Evolutionary conservation across 306 rosid species (phyloP), one percentile per base, ranked within the genome.

Genomic region (Dicorynia guianensis): DNA sequence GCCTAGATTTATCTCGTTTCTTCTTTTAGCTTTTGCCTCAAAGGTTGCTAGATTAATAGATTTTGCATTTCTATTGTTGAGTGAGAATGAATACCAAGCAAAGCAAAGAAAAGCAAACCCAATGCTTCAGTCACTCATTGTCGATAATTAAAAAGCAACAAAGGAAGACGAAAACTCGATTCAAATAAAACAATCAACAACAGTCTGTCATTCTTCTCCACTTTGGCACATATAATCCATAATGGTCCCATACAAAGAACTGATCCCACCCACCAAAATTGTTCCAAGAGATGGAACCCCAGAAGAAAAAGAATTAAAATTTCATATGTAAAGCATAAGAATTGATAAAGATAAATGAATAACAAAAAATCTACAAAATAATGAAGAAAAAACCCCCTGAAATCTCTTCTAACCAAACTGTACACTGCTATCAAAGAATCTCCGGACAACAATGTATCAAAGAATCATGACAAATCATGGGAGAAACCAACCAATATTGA

Each of bases 371-470:
- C 10, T 7, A 19, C 10, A 50, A 43, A 19, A 66, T 13, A 44
- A 66, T 44, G 20, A 43, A 20, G 4, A 25, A 14, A 19, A 25
- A 25, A 25, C 1, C 30, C 30, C 30, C 30, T 25, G 30, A 25
- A 25, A 0, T 40, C 60, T 20, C 54, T 63, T 57, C 58, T n/a
- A 63, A 52, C 44, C 17, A 61, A 55, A 71, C 86, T 85, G 86
- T 88, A 83, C 87, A 82, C 59, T 30, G 30, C 66, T 69, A 66
- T 62, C 78, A 85, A 87, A 78, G 79, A 79, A 78, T 81, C 5
- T 43, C 76, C 70, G 47, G 63, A 76, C 73, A 55, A 57, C 13
- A 15, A 62, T 55, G 74, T 82, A 76, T 8, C 57, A 80, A 76
- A 82, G 75, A 79, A 71, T 76, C 74, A 71, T 30, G 34, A 75